Conservation (phyloP, 2,329 filamentous ascomycete genomes). For the Fusarium verticillioides region DNA sequence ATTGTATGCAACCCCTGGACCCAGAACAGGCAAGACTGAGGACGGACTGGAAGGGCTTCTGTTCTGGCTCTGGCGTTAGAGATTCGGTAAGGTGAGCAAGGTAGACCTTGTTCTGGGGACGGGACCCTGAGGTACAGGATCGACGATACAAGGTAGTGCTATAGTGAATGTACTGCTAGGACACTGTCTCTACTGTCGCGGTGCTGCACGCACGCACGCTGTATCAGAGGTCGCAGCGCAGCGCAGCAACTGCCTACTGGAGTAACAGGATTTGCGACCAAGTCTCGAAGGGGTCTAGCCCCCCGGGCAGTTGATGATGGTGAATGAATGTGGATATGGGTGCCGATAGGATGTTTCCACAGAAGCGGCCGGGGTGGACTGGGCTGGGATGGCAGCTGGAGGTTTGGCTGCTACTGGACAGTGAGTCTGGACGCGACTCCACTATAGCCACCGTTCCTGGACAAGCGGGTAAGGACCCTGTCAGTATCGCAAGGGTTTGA, state of each 20-base stretch:
- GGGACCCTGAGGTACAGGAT: constrained; percentile 23
- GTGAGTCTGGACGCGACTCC: constrained; percentile 29
- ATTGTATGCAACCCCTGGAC: constrained; percentile 38
- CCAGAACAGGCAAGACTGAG: constrained; percentile 22
- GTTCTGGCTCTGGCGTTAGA: constrained; percentile 13
- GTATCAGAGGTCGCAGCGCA: constrained; percentile 9
- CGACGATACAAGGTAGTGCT: constrained; percentile 6
- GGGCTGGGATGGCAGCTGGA: constrained; percentile 27
- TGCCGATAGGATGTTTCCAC: constrained; percentile 39
- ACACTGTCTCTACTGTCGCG: background rate
- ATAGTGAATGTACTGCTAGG: background rate
- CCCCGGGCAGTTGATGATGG: constrained; percentile 22
- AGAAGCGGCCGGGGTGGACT: constrained; percentile 25
- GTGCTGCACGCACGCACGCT: background rate
- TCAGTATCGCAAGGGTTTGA: constrained; percentile 37
- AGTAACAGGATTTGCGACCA: constrained; percentile 39
- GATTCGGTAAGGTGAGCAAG: background rate
- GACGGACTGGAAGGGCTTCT: constrained; percentile 30
- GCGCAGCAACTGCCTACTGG: constrained; percentile 11
- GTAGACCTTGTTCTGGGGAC: constrained; percentile 4
- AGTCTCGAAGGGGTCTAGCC: constrained; percentile 32
- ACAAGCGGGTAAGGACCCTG: constrained; percentile 24
- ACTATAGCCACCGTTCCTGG: constrained; percentile 43
- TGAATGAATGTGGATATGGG: constrained; percentile 7
- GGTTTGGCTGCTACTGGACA: constrained; percentile 27